These are phyloP conservation scores for Trichoderma asperelloides DNA, from an alignment of 495 filamentous ascomycete genomes.

Conservation along the genomic window DNA sequence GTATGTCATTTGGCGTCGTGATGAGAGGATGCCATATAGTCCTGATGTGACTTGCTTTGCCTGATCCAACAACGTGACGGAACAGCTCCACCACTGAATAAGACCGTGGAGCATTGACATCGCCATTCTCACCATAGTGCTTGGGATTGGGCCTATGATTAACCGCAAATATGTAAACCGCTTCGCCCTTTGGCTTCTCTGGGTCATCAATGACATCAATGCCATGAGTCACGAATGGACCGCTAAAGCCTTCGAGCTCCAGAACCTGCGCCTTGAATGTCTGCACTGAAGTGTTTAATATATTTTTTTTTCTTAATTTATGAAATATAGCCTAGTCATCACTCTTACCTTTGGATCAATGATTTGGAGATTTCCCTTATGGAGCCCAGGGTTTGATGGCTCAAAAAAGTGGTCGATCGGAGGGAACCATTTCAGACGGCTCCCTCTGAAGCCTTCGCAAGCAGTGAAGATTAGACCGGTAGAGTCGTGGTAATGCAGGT, in stretches of 20 bases:
- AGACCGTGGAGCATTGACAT: constrained; percentile 19
- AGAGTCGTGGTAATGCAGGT: constrained; percentile 47
- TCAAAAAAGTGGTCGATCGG: constrained; percentile 33
- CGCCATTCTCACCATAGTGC: constrained; percentile 18
- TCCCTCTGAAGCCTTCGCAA: constrained; percentile 39
- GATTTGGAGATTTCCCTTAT: constrained; percentile 41
- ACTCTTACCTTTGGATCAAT: constrained; percentile 42
- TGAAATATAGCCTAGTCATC: background rate
- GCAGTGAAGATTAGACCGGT: constrained; percentile 47
- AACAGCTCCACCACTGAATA: constrained; percentile 52
- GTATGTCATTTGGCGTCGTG: constrained; percentile 53
- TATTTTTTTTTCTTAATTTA: background rate
- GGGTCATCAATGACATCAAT: constrained; percentile 47
- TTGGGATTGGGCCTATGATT: constrained; percentile 46
- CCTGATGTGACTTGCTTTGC: constrained; percentile 27
- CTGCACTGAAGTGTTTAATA: constrained; percentile 20
- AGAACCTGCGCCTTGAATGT: constrained; percentile 42
- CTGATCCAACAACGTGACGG: constrained; percentile 36
- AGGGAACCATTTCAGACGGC: constrained; percentile 49
- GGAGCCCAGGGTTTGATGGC: constrained; percentile 17
- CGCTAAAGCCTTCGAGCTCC: constrained; percentile 40
- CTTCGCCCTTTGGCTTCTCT: constrained; percentile 26
- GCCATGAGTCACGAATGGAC: constrained; percentile 51
- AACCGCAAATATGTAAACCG: constrained; percentile 53
- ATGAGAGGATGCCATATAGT: constrained; percentile 40